These are phyloP conservation scores for Camillea tinctor DNA, from an alignment of 2,329 filamentous ascomycete species.

Conservation along the genomic window DNA sequence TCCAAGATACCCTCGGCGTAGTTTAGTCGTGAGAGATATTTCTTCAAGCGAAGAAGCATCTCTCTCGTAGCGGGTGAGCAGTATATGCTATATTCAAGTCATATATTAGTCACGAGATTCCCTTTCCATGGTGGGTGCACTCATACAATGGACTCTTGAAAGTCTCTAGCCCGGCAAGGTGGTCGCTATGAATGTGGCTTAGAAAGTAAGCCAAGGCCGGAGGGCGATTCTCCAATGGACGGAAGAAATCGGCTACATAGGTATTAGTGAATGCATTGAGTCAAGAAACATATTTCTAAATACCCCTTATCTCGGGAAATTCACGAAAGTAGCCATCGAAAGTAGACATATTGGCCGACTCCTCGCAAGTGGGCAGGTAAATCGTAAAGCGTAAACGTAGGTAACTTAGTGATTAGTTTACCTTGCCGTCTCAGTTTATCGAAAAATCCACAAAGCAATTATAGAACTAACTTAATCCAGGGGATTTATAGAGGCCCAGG, in stretches of 20 bases:
- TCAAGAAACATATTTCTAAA: constrained; percentile 8
- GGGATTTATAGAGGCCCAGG: no score
- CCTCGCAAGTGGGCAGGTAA: background rate
- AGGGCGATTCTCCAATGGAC: constrained; percentile 46
- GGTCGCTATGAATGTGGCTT: constrained; percentile 90
- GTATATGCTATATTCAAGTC: constrained; percentile 58
- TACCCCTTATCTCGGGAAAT: constrained; percentile 75
- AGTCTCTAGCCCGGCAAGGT: constrained; percentile 76
- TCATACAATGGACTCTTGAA: constrained; percentile 71
- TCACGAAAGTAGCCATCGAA: constrained; percentile 72
- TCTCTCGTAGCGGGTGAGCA: constrained; percentile 82
- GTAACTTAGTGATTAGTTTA: background rate
- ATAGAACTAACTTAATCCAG: no score
- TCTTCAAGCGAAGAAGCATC: constrained; percentile 77
- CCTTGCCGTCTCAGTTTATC: no score
- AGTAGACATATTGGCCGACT: constrained; percentile 62
- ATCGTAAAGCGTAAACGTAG: no score
- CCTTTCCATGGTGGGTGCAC: background rate
- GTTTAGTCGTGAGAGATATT: constrained; percentile 77
- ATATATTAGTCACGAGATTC: background rate
- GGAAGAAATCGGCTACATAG: constrained; percentile 75
- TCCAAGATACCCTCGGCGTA: constrained; percentile 77
- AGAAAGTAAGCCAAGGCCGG: constrained; percentile 82
- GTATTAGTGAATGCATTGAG: constrained; percentile 6
- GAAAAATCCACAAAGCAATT: no score